Evolutionary conservation across 2,329 filamentous ascomycete species (phyloP).

Genomic region (Phialophora verrucosa): DNA sequence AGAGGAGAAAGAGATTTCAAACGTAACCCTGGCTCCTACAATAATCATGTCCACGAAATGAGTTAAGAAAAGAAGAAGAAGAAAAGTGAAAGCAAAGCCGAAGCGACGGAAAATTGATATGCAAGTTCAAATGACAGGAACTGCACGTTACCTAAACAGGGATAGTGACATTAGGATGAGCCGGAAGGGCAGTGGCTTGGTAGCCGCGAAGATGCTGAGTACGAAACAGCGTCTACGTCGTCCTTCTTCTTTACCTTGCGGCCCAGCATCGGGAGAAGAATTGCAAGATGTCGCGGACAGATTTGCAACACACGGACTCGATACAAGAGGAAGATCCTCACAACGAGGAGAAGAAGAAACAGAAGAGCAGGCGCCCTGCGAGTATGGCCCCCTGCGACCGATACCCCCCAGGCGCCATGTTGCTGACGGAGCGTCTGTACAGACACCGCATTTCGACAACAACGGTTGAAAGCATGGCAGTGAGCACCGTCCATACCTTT

Average conservation of each 20-base stretch:
- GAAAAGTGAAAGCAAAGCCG: conserved; percentile 40
- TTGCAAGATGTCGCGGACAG: conserved; percentile 51
- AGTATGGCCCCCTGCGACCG: conserved; percentile 62
- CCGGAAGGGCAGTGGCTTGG: conserved; percentile 22
- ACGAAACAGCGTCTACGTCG: conserved; percentile 7
- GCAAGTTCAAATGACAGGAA: conserved; percentile 26
- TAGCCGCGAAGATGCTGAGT: conserved; percentile 16
- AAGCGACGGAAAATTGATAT: conserved; percentile 29
- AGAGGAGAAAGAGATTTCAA: conserved; percentile 63
- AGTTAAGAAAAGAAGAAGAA: conserved; percentile 55
- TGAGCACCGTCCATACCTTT: conserved; percentile 57
- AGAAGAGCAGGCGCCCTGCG: conserved; percentile 88
- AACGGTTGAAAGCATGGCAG: conserved; percentile 98
- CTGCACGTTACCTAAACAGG: conserved; percentile 23
- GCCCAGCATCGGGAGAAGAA: neutral
- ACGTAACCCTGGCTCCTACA: conserved; percentile 62
- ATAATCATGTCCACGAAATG: conserved; percentile 69
- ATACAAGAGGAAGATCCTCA: conserved; percentile 52
- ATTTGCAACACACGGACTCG: conserved; percentile 49
- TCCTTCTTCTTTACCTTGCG: conserved; percentile 14
- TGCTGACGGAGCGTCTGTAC: conserved; percentile 35
- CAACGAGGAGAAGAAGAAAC: conserved; percentile 68
- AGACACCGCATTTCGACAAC: conserved; percentile 97
- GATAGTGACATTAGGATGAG: conserved; percentile 18
- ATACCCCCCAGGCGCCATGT: conserved; percentile 4